Evolutionary conservation across 1,284 basidiomycete species (phyloP), one percentile per base, ranked within the genome.

Genomic region (Phaffia rhodozyma): DNA sequence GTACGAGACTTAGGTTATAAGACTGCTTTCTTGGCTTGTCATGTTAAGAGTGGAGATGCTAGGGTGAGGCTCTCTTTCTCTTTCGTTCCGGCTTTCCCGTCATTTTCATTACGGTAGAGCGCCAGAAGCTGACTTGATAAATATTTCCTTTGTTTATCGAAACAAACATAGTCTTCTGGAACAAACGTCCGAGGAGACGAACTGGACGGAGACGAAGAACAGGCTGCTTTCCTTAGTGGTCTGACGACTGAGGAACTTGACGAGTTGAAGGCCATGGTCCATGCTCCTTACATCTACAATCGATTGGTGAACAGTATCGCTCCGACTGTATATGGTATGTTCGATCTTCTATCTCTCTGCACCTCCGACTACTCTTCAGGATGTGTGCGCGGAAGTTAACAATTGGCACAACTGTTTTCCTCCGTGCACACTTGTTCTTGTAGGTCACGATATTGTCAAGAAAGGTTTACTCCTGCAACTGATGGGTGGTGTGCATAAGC

Each of bases 401-500:
- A 21, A 43, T 43, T 59, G 38, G 29, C 21, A 29, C 11, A 13
- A 52, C 13, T 30, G n/a, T 18, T 16, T 53, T 48, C 23, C 2
- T 13, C 38, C 34, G 51, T 32, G 18, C 50, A 57, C 51, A 55
- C 18, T 29, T 1, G 5, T 48, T 27, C 25, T 3, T 27, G 13
- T 57, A 78, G 76, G 92, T 0, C 93, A 97, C 74, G 93, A 97
- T 72, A 93, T 97, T 62, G 92, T 97, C 70, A 98, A 98, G 79
- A 98, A 98, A 76, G 96, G 96, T 11, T 82, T 99, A 49, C 78
- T 98, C n/a, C 80, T 98, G 18, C 96, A 98, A 74, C 83, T 99
- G 53, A 91, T 99, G 90, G 94, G 96, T n/a, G 96, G 96, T 54
- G 94, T 98, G 16, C 94, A 98, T 79, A 99, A 99, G 75, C 85